These are phyloP conservation scores for Metroxylon sagu DNA, from an alignment of 176 grass and related monocot species.

Conservation along the genomic window DNA sequence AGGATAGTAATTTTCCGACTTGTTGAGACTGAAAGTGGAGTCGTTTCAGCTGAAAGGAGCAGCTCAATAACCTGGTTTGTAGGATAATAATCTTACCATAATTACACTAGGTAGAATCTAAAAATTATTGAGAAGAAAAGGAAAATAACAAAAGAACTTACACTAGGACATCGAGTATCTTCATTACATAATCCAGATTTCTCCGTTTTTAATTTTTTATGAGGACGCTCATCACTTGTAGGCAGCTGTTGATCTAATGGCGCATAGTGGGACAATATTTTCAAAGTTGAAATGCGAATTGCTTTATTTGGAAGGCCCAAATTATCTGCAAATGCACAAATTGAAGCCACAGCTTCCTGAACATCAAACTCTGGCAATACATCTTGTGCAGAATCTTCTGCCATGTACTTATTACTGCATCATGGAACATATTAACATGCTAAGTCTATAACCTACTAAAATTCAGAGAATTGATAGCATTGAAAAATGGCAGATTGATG, in stretches of 20 bases:
- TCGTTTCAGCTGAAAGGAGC: conserved; percentile 61
- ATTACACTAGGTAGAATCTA: background rate
- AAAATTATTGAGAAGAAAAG: conserved; percentile 14
- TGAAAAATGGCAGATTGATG: background rate
- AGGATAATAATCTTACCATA: background rate
- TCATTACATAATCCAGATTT: conserved; percentile 36
- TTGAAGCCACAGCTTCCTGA: conserved; percentile 36
- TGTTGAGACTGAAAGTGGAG: conserved; percentile 57
- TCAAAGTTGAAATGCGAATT: conserved; percentile 66
- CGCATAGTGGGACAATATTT: conserved; percentile 62
- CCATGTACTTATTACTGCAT: conserved; percentile 9
- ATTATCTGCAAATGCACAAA: conserved; percentile 48
- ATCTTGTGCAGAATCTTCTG: conserved; percentile 8
- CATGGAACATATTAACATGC: background rate
- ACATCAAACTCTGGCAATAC: conserved; percentile 25
- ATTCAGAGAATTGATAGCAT: background rate
- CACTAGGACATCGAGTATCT: conserved; percentile 51
- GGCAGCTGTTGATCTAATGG: conserved; percentile 34
- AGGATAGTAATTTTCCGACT: conserved; percentile 62
- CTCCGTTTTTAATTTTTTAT: conserved; percentile 65
- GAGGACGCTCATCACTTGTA: conserved; percentile 38
- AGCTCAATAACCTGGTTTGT: conserved; percentile 58
- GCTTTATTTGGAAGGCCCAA: conserved; percentile 67
- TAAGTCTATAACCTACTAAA: conserved; percentile 3
- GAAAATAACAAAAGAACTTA: conserved; percentile 33